These are phyloP conservation scores for Coemansia umbellata DNA, from an alignment of 192 early-diverging fungal genomes.

Conservation along the genomic window DNA sequence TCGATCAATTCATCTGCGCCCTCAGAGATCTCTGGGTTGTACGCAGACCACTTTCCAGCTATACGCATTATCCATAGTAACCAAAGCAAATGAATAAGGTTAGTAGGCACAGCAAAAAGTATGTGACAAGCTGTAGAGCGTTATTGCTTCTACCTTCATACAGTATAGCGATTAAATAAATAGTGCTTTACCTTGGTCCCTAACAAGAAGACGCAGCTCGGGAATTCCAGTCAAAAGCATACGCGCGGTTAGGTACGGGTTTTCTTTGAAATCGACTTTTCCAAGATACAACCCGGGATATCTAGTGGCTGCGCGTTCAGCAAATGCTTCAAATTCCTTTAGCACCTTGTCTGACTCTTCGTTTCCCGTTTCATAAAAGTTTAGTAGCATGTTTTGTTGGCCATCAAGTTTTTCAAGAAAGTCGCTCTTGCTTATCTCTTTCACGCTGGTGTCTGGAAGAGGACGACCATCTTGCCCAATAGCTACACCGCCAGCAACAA, in stretches of 20 bases:
- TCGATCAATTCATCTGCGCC: slow-evolving; percentile 10
- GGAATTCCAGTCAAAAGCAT: slow-evolving; percentile 36
- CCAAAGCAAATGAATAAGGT: too few relatives aligned
- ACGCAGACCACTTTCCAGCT: slow-evolving; percentile 23
- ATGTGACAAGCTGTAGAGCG: too few relatives aligned
- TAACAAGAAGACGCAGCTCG: slow-evolving; percentile 28
- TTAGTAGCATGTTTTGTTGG: slow-evolving; percentile 21
- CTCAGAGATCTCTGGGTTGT: slow-evolving; percentile 8
- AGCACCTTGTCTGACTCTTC: slow-evolving; percentile 19
- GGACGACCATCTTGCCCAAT: slow-evolving; percentile 1
- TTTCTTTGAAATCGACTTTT: slow-evolving; percentile 30
- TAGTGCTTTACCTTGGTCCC: background rate
- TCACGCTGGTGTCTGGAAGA: background rate
- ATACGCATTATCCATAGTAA: too few relatives aligned
- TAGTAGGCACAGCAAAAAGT: background rate
- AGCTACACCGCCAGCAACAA: background rate
- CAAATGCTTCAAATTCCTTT: slow-evolving; percentile 15
- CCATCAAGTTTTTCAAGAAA: slow-evolving; percentile 18
- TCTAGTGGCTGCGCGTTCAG: slow-evolving; percentile 1
- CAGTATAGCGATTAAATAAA: too few relatives aligned
- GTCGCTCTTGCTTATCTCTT: slow-evolving; percentile 15
- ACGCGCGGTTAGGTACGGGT: slow-evolving; percentile 43
- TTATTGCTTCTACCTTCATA: too few relatives aligned
- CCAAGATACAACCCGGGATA: slow-evolving; percentile 27
- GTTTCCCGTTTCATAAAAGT: slow-evolving; percentile 16